These are phyloP conservation scores for Panaeolus cyanescens DNA, from an alignment of 768 basidiomycete genomes.

Conservation along the genomic window DNA sequence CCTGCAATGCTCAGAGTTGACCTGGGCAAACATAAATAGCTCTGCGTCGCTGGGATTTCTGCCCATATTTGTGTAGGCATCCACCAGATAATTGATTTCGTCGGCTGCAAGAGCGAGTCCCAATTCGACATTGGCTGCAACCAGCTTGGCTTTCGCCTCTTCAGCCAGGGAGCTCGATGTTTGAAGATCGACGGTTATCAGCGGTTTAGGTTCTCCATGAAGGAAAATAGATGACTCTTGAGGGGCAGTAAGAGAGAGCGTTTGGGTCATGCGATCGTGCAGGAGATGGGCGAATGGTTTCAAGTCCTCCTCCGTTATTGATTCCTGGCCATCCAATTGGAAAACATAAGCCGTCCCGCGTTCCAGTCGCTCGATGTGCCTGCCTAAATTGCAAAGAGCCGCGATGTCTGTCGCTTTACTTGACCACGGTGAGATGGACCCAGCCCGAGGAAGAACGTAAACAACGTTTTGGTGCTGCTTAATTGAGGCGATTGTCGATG, in stretches of 20 bases:
- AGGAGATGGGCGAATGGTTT: conserved; percentile 66
- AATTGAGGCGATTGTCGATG: conserved; percentile 40
- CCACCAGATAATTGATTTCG: conserved; percentile 91
- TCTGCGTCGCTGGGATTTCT: conserved; percentile 97
- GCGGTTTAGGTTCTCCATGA: conserved; percentile 63
- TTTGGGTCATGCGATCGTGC: conserved; percentile 97
- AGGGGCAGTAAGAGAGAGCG: conserved; percentile 62
- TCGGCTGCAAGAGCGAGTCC: conserved; percentile 89
- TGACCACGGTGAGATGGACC: conserved; percentile 98
- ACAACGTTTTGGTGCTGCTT: conserved; percentile 45
- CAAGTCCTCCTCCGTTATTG: conserved; percentile 49
- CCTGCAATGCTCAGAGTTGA: conserved; percentile 99
- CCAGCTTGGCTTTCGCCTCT: conserved; percentile 63
- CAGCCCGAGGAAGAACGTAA: conserved; percentile 81
- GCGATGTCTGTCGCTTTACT: conserved; percentile 98
- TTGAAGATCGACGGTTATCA: conserved; percentile 70
- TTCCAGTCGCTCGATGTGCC: conserved; percentile 79
- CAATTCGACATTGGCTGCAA: conserved; percentile 76
- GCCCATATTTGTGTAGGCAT: conserved; percentile 75
- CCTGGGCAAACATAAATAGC: conserved; percentile 99
- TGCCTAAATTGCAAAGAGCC: conserved; percentile 77
- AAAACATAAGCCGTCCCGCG: conserved; percentile 78
- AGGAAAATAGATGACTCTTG: conserved; percentile 56
- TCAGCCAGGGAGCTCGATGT: conserved; percentile 23
- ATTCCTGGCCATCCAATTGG: conserved; percentile 39